phyloP scores from a whole-genome alignment of 2,329 filamentous ascomycete species.

The Fusarium sp. region DNA sequence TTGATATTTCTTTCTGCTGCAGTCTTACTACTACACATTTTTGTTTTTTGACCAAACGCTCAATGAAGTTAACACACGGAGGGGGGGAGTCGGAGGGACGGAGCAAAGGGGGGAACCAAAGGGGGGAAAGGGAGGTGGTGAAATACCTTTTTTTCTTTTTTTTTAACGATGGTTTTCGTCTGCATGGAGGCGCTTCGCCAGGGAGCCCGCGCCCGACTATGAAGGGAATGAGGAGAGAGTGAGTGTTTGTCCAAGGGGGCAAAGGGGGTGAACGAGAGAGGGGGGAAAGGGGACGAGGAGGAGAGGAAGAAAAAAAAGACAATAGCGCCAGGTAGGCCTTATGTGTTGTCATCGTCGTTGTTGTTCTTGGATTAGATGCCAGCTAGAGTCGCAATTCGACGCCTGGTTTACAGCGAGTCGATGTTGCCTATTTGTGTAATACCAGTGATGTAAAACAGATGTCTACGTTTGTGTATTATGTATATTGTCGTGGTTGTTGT shows the following conservation, averaged over 20 bases:
- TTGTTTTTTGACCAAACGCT: slow-evolving; percentile 8
- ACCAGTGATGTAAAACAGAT: slow-evolving; percentile 13
- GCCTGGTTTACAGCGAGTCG: slow-evolving; percentile 33
- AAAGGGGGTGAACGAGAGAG: neutral
- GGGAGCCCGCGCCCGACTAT: slow-evolving; percentile 4
- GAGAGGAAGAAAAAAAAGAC: slow-evolving; percentile 16
- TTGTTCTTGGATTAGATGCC: slow-evolving; percentile 43
- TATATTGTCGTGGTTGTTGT: neutral
- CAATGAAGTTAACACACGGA: slow-evolving; percentile 1
- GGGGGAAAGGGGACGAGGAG: neutral
- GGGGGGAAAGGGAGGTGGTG: slow-evolving; percentile 4
- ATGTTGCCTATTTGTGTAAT: slow-evolving; percentile 25
- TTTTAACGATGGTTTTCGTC: slow-evolving; percentile 9
- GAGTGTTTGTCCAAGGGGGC: neutral
- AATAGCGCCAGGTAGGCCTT: slow-evolving; percentile 22
- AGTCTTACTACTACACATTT: slow-evolving; percentile 26
- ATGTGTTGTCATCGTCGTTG: slow-evolving; percentile 12
- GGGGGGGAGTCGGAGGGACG: neutral
- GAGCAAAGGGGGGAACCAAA: neutral
- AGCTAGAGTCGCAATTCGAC: slow-evolving; percentile 43
- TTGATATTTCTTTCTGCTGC: slow-evolving; percentile 11
- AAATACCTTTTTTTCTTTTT: slow-evolving; percentile 17
- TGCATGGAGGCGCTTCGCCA: slow-evolving; percentile 2
- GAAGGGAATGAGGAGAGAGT: neutral
- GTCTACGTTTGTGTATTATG: neutral